Conservation (phyloP, 306 rosid genomes). For the Luffa aegyptiaca region DNA sequence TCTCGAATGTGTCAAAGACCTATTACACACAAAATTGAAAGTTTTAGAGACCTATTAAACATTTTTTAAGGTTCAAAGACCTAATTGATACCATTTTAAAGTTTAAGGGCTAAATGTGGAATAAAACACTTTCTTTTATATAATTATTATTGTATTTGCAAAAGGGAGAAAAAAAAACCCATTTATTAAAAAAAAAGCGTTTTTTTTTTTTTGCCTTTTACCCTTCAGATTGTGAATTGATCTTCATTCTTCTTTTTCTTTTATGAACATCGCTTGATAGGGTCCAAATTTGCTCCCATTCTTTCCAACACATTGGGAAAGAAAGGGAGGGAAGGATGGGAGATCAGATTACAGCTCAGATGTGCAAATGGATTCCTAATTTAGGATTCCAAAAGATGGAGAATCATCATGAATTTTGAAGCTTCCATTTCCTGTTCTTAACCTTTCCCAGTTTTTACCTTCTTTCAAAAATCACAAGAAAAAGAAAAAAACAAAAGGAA, state of each 20-base stretch:
- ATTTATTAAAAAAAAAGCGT: not conserved
- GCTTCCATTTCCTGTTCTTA: not conserved
- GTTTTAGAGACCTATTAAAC: too few species aligned
- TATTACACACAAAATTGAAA: too few species aligned
- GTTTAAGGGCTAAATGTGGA: too few species aligned
- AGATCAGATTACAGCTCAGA: not conserved
- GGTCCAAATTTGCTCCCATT: not conserved
- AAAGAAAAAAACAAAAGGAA: not conserved
- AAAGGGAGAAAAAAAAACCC: too few species aligned
- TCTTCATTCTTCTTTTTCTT: not conserved
- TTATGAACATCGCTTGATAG: not conserved
- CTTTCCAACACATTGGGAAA: slow-evolving; percentile 3
- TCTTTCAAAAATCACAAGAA: not conserved
- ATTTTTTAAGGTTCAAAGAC: too few species aligned
- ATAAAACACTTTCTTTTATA: too few species aligned
- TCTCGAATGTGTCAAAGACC: too few species aligned
- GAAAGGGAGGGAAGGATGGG: not conserved
- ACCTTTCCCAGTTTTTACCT: slow-evolving; percentile 1
- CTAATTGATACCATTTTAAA: too few species aligned
- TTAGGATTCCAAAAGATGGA: not conserved
- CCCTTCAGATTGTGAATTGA: not conserved
- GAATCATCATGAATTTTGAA: not conserved
- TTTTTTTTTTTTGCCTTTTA: not conserved
- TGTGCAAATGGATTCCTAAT: not conserved
- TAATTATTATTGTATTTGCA: too few species aligned